Base-by-base conservation (phyloP, 306 rosid species). In the Rubus idaeus region DNA sequence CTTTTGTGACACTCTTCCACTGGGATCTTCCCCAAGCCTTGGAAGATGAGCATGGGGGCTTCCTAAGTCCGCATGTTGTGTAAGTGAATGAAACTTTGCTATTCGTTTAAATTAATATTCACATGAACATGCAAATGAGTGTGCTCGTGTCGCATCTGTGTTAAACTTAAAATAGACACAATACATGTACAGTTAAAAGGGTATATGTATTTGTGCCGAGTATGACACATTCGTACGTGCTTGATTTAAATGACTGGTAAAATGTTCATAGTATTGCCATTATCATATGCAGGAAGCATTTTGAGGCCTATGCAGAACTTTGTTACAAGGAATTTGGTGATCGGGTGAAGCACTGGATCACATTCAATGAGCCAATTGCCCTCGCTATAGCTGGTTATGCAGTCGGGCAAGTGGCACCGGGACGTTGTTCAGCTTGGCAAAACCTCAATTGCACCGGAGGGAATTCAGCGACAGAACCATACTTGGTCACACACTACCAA, bases 1-100 rank as follows among this genome's bases (percentile, higher is more conserved):
- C 90, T 23, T 77, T 82, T 66, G 83, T 86, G n/a, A 90, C 94
- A 1, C 55, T 90, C 39, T 88, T 86, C 12, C 92, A 90, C 44
- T 86, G 96, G 96, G 96, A 90, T 52, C 81, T 85, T 72, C 92
- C 96, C 0, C 89, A 90, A 49, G 4, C 83, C 13, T 71, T 90
- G 71, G 87, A 88, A 80, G 90, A 90, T 9, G 90, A 85, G 20
- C 88, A 82, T 37, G 78, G 82, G 10, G 89, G 96, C 23, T 90
- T 90, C 61, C 13, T 85, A 10, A 82, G 88, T 23, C 83, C 78
- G 23, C 51, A 75, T 6, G 70, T 87, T 60, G 89, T 83, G 93
- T 85, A 81, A 73, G 80, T 75, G 46, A 76, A 61, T 77, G n/a
- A 26, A 3, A 16, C 11, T 0, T 41, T 14, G 20, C 10, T 17